These are phyloP conservation scores for Blastomyces emzantsi DNA, from an alignment of 2,329 filamentous ascomycete genomes.

Conservation along the genomic window DNA sequence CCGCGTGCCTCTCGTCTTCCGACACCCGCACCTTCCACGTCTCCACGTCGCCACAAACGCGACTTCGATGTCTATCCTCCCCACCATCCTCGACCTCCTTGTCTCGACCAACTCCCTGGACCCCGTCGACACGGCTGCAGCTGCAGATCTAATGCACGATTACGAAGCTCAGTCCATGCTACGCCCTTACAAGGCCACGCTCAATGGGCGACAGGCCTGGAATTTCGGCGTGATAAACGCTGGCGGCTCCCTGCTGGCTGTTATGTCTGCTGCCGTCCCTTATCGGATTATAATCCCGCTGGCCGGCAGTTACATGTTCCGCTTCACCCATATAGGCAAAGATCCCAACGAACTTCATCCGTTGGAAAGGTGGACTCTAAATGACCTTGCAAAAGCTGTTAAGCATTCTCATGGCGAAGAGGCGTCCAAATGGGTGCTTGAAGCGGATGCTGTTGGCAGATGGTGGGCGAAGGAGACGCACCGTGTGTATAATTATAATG, in stretches of 20 bases:
- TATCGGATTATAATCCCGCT: conserved; percentile 67
- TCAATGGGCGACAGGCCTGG: conserved; percentile 28
- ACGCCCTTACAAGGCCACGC: conserved; percentile 30
- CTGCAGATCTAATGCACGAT: conserved; percentile 34
- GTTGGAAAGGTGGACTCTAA: conserved; percentile 27
- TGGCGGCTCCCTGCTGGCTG: conserved; percentile 44
- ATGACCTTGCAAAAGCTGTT: conserved; percentile 23
- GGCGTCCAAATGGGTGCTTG: conserved; percentile 28
- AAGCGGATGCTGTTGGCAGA: conserved; percentile 29
- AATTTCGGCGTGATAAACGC: conserved; percentile 29
- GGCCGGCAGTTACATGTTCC: conserved; percentile 57
- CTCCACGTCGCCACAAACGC: conserved; percentile 34
- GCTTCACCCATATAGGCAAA: conserved; percentile 28
- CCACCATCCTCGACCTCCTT: conserved; percentile 40
- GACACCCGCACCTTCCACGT: conserved; percentile 37
- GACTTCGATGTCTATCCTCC: conserved; percentile 38
- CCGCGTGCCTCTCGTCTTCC: conserved; percentile 37
- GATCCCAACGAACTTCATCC: conserved; percentile 30
- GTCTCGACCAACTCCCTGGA: conserved; percentile 35
- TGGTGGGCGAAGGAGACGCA: conserved; percentile 34
- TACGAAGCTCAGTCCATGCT: conserved; percentile 43
- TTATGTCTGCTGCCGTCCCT: conserved; percentile 72
- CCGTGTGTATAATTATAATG: conserved; percentile 16
- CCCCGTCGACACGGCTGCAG: conserved; percentile 24
- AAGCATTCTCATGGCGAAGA: conserved; percentile 24